Conservation (phyloP, 352 stramenopile genomes). For the Pythium graminicola region DNA sequence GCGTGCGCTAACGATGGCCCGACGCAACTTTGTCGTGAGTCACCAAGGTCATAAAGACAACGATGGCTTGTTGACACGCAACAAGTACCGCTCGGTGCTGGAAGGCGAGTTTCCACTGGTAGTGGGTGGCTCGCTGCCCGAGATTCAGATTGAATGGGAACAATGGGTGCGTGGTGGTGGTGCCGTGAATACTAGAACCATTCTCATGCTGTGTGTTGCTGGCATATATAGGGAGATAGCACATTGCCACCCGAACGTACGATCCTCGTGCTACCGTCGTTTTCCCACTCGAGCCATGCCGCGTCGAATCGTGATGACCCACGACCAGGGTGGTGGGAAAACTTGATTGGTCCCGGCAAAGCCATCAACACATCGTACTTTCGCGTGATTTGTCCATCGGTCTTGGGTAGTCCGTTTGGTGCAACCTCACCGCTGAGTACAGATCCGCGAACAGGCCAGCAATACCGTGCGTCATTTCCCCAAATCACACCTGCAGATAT, state of each 20-base stretch:
- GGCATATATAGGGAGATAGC: constrained; percentile 39
- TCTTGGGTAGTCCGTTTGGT: constrained; percentile 80
- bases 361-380: constrained; percentile 87
- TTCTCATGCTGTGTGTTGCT: background rate
- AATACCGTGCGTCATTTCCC: constrained; percentile 69
- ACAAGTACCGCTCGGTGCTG: constrained; percentile 68
- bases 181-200: too few relatives aligned
- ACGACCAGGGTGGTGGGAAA: constrained; percentile 81
- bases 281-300: constrained; percentile 82
- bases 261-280: constrained; percentile 77
- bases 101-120: constrained; percentile 55
- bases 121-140: constrained; percentile 45
- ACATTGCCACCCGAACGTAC: constrained; percentile 63
- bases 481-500: constrained; percentile 83
- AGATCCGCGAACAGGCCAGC: constrained; percentile 53
- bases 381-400: constrained; percentile 77
- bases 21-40: constrained; percentile 36
- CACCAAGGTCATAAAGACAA: constrained; percentile 23
- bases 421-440: constrained; percentile 65
- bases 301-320: constrained; percentile 77
- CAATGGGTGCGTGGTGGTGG: constrained; percentile 73
- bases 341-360: constrained; percentile 81
- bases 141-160: constrained; percentile 69
- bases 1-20: constrained; percentile 4
- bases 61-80: constrained; percentile 38